These are phyloP conservation scores for Litsea cubeba DNA, from an alignment of 164 flowering plant species.

Conservation along the genomic window DNA sequence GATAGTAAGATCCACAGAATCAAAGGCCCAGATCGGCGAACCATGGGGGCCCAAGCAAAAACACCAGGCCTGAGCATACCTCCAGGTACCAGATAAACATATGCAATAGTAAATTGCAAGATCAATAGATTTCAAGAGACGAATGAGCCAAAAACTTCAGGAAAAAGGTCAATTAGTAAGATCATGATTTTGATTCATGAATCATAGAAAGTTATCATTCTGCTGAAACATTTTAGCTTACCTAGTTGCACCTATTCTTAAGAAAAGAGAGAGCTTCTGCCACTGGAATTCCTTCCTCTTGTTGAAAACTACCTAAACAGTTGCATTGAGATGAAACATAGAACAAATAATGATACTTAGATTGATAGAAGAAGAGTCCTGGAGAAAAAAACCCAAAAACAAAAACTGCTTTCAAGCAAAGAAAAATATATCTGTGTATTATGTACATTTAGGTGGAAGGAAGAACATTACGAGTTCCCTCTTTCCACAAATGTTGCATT, in stretches of 20 bases:
- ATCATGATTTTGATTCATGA: no score
- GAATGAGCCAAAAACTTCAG: not conserved
- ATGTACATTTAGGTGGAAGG: not conserved
- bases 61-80: not conserved
- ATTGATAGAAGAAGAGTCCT: not conserved
- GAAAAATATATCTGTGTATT: not conserved
- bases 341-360: not conserved
- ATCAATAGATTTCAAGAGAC: not conserved
- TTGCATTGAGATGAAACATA: not conserved
- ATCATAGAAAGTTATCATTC: not conserved
- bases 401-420: not conserved
- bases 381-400: not conserved
- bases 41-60: no score
- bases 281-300: slow-evolving; percentile 75
- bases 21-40: not conserved
- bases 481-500: not conserved
- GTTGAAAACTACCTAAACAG: slow-evolving; percentile 66
- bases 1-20: not conserved
- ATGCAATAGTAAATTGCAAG: not conserved
- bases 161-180: no score
- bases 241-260: slow-evolving; percentile 68
- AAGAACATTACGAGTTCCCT: not conserved
- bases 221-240: slow-evolving; percentile 6
- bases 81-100: not conserved
- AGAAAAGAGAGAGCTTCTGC: slow-evolving; percentile 70